Conservation (phyloP, 1,284 basidiomycete species). For the Cryptococcus sp. region DNA sequence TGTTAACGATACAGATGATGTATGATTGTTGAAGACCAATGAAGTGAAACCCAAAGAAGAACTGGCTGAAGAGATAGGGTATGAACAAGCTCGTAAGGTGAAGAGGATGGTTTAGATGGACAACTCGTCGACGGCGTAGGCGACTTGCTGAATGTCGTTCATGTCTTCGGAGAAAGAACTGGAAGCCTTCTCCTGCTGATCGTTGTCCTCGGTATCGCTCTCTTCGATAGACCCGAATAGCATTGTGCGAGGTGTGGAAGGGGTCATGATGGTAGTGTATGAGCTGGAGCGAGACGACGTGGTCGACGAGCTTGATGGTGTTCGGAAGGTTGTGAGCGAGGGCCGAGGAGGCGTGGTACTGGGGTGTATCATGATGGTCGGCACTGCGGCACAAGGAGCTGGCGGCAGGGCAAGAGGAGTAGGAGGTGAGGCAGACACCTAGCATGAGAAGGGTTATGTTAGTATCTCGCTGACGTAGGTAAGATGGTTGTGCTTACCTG, state of each 20-base stretch:
- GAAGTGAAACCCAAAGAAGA: neutral
- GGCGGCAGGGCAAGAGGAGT: neutral
- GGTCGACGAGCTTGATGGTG: neutral
- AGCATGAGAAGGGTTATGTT: no score
- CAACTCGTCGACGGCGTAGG: neutral
- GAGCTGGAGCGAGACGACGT: slow-evolving; percentile 14
- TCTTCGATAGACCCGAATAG: slow-evolving; percentile 13
- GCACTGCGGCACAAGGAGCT: slow-evolving; percentile 6
- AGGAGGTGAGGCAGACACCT: no score
- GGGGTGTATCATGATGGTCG: slow-evolving; percentile 19
- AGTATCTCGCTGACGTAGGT: no score
- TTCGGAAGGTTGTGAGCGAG: slow-evolving; percentile 12
- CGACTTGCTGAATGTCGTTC: neutral
- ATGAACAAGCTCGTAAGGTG: neutral
- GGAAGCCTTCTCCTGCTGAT: neutral
- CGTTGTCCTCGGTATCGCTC: slow-evolving; percentile 4
- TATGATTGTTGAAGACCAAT: neutral
- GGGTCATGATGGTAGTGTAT: slow-evolving; percentile 12
- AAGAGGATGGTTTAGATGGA: neutral
- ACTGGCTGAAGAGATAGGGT: neutral
- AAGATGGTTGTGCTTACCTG: no score
- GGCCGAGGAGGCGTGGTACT: slow-evolving; percentile 18
- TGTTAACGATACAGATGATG: no score
- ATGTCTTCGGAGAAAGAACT: neutral
- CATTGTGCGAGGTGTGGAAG: slow-evolving; percentile 12